Base-by-base conservation (phyloP, 441 rosid species). In the Pelargonium cotyledonis region DNA sequence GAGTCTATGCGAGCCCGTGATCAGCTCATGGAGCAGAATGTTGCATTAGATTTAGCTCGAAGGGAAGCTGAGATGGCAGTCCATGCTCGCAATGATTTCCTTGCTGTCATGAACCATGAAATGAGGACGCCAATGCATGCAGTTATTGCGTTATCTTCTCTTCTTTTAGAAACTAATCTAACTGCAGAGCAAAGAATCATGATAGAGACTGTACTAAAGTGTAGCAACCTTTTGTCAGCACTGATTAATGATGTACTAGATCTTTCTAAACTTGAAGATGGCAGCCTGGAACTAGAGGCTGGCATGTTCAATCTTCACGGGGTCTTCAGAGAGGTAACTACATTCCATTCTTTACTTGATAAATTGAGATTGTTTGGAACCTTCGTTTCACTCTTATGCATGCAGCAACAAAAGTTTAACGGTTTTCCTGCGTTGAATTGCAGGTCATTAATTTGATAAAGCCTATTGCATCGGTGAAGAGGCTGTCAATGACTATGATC, bases 81-180 rank as follows among this genome's bases (percentile, higher is more conserved):
- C 21, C 90, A 83, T 82, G 96, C 97, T 73, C 88, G 91, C 73
- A 93, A 93, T 75, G 97, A 93, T 79, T 93, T 90, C 81, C 87
- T 89, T 49, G 86, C 96, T 21, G 97, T 93, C 72, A 89, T 93
- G 97, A 93, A 90, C 85, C 97, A 90, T 73, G 98, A 93, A 78
- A 93, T 93, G 98, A 86, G 96, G 73, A 93, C 91, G 19, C 96
- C 95, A 15, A 90, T 87, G 88, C 94, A 88, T 78, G 93, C 98
- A 66, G 80, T 88, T 68, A 89, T 90, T 77, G 87, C 97, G 23
- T 68, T 90, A 49, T 93, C 96, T 68, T 90, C 96, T 18, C 97
- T 93, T 67, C 87, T 90, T 69, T 78, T 89, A 44, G 97, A 93
- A 80, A 89, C 97, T 8, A 92, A 85, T 64, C 78, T 88, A 41